Evolutionary conservation across 2,329 filamentous ascomycete species (phyloP).

Genomic region (Paraphaeosphaeria minitans): DNA sequence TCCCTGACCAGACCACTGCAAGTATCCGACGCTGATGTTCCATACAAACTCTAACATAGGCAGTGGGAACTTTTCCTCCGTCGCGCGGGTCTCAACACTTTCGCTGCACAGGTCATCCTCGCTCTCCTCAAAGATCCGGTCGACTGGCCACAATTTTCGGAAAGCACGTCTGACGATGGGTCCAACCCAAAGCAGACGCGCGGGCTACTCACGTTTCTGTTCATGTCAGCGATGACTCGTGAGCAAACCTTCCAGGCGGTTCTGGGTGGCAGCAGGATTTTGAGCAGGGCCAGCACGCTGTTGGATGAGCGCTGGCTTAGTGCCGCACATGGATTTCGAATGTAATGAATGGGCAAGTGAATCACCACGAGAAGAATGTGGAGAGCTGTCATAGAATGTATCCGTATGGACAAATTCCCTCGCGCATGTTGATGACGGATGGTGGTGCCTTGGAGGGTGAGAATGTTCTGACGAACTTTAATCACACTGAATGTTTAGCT

Average conservation of each 20-base stretch:
- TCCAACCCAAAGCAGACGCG: constrained; percentile 12
- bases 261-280: constrained; percentile 60
- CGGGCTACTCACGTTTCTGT: constrained; percentile 62
- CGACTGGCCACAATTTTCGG: constrained; percentile 12
- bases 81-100: constrained; percentile 70
- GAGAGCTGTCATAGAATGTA: background rate
- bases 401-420: background rate
- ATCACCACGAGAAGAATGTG: background rate
- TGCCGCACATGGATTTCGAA: constrained; percentile 41
- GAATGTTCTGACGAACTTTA: background rate
- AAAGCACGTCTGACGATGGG: constrained; percentile 5
- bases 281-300: constrained; percentile 57
- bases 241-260: constrained; percentile 56
- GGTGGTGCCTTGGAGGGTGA: background rate
- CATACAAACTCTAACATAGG: constrained; percentile 10
- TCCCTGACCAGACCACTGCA: constrained; percentile 63
- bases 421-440: background rate
- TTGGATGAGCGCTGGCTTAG: constrained; percentile 59
- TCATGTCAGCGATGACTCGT: constrained; percentile 60
- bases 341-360: constrained; percentile 12
- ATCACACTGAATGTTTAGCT: background rate
- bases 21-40: constrained; percentile 10
- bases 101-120: constrained; percentile 70
- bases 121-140: constrained; percentile 38
- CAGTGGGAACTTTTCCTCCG: constrained; percentile 71